These are phyloP conservation scores for Phanerochaete sordida DNA, from an alignment of 768 basidiomycete genomes.

Conservation along the genomic window DNA sequence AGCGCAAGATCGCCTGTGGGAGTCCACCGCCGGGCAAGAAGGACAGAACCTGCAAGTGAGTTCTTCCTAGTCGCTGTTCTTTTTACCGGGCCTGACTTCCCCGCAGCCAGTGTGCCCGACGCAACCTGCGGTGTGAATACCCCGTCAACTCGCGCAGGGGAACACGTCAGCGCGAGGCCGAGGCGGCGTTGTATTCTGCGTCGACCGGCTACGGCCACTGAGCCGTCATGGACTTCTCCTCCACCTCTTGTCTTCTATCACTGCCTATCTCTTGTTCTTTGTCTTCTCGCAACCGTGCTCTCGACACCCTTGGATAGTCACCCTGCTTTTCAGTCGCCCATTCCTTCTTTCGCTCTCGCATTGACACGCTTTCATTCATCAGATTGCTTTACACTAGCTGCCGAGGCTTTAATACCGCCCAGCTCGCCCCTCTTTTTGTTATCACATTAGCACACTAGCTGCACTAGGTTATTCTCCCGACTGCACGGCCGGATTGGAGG, in stretches of 20 bases:
- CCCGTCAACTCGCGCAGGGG: constrained; percentile 69
- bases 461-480: neutral
- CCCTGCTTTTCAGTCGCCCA: neutral
- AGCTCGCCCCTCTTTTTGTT: neutral
- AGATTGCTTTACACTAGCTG: neutral
- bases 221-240: no score
- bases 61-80: constrained; percentile 7
- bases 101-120: constrained; percentile 67
- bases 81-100: constrained; percentile 6
- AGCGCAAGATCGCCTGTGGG: constrained; percentile 38
- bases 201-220: neutral
- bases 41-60: constrained; percentile 35
- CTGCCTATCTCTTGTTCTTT: neutral
- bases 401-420: neutral
- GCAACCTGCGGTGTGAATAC: constrained; percentile 68
- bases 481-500: neutral
- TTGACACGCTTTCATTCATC: neutral
- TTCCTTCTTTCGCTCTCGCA: neutral
- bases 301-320: neutral
- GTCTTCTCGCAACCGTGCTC: neutral
- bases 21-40: constrained; percentile 25
- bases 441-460: neutral
- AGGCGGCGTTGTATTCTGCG: neutral
- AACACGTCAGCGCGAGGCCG: constrained; percentile 17
- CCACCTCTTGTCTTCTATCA: neutral